Base-by-base conservation (phyloP, 2,329 filamentous ascomycete species). In the Neonectria magnoliae region DNA sequence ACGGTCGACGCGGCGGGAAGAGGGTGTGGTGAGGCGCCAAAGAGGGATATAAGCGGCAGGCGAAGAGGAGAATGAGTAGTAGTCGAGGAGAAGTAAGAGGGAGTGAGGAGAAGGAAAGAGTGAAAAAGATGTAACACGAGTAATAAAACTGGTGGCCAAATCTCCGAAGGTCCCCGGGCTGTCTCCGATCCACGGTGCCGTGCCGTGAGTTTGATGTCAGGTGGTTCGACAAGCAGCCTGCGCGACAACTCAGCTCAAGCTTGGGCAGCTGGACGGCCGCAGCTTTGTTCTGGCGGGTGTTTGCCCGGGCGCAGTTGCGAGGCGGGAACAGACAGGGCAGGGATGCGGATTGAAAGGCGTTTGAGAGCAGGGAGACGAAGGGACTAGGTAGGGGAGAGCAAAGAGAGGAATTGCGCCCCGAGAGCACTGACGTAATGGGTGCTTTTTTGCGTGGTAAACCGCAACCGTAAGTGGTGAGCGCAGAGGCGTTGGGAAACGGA, bases 191-290 rank as follows among this genome's bases (percentile, higher is more conserved):
- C 54, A 57, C 65, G 63, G 56, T 48, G 56, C 51, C 64, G 63
- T 60, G 71, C 68, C 69, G 69, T 73, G 64, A 72, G 66, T 70
- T 73, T 72, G 63, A 59, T 44, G 60, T 73, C 67, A 67, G 71
- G 65, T 70, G 71, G 61, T 71, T 66, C 61, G 56, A 71, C 47
- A 65, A 61, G 60, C 57, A 63, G 60, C 57, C 50, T 62, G 57
- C 61, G 55, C 41, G 53, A 61, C 51, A 64, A 56, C 61, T 59
- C 48, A 33, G 27, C 18, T 47, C 51, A 67, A 72, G 70, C 70
- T 73, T 73, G 67, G 71, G 70, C 67, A 70, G 70, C 70, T 72
- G 66, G 52, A 50, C 53, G 71, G 59, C 65, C 66, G 68, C 62
- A 67, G 68, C 69, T 71, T 25, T 25, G 52, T 41, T 59, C 61